A percentile compares a stretch with the other conserved stretches of the same genome.
Evolutionary conservation across 805 yeast genomes (phyloP).

Genomic region (Scheffersomyces amazonensis): DNA sequence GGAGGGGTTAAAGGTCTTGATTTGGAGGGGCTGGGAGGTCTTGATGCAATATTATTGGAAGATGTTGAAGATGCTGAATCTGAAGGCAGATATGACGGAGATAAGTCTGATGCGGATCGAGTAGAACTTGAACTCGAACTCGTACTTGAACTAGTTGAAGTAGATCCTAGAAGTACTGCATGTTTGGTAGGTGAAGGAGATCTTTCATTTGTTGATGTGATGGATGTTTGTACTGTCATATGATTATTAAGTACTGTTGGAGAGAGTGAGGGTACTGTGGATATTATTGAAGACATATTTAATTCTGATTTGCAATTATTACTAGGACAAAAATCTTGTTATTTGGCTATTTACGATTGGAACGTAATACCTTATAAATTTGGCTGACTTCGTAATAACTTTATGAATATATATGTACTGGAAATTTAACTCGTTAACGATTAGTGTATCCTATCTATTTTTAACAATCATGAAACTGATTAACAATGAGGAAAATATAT

Average conservation of each 20-base stretch:
- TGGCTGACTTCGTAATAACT: not conserved
- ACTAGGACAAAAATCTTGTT: too few species aligned
- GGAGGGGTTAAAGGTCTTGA: slow-evolving; percentile 4
- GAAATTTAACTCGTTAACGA: not conserved
- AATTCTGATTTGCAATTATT: not conserved
- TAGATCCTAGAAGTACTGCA: too few species aligned
- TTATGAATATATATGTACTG: not conserved
- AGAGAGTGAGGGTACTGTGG: not conserved
- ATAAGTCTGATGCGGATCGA: not conserved
- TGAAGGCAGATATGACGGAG: not conserved
- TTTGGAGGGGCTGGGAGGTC: not conserved
- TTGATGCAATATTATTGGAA: not conserved
- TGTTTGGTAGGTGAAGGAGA: not conserved
- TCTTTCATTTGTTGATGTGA: not conserved
- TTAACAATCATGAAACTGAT: slow-evolving; percentile 1
- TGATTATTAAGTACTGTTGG: not conserved
- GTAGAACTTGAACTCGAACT: too few species aligned
- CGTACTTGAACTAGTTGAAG: too few species aligned
- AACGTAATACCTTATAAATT: not conserved
- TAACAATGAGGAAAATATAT: too few species aligned
- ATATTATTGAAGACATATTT: not conserved
- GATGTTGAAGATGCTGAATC: not conserved
- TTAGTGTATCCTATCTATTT: not conserved
- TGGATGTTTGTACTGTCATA: not conserved
- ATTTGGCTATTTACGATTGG: not conserved